Evolutionary conservation across 139 green algal genomes (phyloP).

Genomic region (Zygnema cylindricum): DNA sequence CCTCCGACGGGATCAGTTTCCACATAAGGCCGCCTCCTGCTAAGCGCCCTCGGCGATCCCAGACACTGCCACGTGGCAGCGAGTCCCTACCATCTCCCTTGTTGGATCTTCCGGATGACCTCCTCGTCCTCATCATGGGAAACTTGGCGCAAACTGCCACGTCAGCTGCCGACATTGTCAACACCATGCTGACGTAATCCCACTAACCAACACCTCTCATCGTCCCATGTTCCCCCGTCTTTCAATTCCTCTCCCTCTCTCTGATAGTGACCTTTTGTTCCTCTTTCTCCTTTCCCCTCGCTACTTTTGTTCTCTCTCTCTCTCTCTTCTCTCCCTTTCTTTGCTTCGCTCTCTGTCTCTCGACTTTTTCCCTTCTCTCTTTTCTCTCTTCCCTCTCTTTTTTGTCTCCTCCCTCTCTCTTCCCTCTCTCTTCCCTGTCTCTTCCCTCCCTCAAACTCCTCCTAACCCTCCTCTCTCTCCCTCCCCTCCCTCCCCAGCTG

Average conservation of each 20-base stretch:
- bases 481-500: slow-evolving; percentile 20
- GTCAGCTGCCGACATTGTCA: slow-evolving; percentile 43
- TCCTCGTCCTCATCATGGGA: slow-evolving; percentile 19
- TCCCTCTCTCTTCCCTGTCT: not conserved
- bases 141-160: slow-evolving; percentile 1
- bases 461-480: too few relatives aligned
- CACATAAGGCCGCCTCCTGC: slow-evolving; percentile 1
- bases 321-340: slow-evolving; percentile 1
- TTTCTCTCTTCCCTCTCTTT: not conserved
- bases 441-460: too few relatives aligned
- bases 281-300: not conserved
- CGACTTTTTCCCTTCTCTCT: slow-evolving; percentile 20
- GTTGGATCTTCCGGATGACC: slow-evolving; percentile 43
- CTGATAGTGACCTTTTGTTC: not conserved
- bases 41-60: not conserved
- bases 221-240: not conserved
- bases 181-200: slow-evolving; percentile 49
- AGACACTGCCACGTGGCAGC: not conserved
- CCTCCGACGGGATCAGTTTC: slow-evolving; percentile 38
- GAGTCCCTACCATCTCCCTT: not conserved
- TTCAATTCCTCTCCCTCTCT: not conserved
- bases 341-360: slow-evolving; percentile 5
- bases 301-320: not conserved
- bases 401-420: not conserved
- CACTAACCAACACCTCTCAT: not conserved